Evolutionary conservation across 306 rosid species (phyloP), one percentile per base, ranked within the genome.

Genomic region (Cicer arietinum): DNA sequence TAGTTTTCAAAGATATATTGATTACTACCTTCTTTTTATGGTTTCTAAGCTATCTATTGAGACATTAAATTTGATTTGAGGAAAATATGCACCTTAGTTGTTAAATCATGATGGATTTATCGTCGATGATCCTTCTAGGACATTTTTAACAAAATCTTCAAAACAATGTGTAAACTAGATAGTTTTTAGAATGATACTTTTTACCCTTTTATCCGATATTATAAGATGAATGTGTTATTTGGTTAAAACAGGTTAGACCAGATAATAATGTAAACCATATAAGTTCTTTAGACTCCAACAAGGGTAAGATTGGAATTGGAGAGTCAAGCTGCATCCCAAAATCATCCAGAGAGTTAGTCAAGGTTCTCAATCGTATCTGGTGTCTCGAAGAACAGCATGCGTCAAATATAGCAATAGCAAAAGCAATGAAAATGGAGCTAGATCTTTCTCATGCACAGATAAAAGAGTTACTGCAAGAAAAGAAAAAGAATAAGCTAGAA

Each of bases 361-460:
- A 79, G 80, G 90, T 87, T 57, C 86, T 90, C 10, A 80, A 87
- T 57, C 88, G 81, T 37, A 86, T 89, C 66, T 75, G 85, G 87
- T 59, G 80, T 73, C 88, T 86, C 30, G 92, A 87, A 83, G 90
- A 89, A 58, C 92, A 86, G n/a, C 81, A 89, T 42, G 78, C 80
- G 12, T 84, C 90, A 2, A 87, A 79, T 71, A 59, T 66, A 6
- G 77, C 86, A 40, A 37, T 74, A 53, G 87, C 76, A 41, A 84
- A 79, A 78, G 86, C 84, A 50, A 58, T 89, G 83, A 82, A 89
- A 77, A 66, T 77, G 86, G 92, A 89, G 54, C 85, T 89, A 51
- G 81, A 77, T 77, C 85, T 71, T 68, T 80, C 85, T n/a, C 86
- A 25, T 10, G 87, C 82, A 60, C 89, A 63, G 56, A 75, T 85